These are phyloP conservation scores for Backusella tuberculispora DNA, from an alignment of 192 early-diverging fungal species.

Conservation along the genomic window DNA sequence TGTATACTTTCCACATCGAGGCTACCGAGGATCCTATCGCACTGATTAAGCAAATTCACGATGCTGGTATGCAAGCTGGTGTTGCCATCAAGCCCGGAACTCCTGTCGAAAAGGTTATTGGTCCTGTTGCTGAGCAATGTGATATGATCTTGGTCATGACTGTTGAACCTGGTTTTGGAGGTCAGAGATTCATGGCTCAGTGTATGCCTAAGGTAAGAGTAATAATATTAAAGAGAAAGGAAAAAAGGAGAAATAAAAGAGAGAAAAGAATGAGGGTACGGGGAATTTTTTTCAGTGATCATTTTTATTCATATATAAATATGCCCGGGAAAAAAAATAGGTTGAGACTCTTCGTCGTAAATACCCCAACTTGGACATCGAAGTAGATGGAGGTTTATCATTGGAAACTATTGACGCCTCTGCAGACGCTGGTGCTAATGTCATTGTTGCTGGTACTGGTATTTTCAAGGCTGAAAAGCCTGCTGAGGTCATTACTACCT, in stretches of 20 bases:
- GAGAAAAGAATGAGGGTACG: neutral
- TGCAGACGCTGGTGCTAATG: conserved; percentile 91
- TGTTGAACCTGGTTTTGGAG: conserved; percentile 97
- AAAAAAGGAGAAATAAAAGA: neutral
- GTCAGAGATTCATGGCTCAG: conserved; percentile 90
- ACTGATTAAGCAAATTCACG: conserved; percentile 82
- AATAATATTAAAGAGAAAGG: neutral
- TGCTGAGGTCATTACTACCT: conserved; percentile 66
- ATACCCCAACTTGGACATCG: conserved; percentile 89
- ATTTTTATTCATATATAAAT: neutral
- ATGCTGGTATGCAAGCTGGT: conserved; percentile 88
- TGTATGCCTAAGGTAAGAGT: conserved; percentile 81
- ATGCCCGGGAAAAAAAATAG: conserved; percentile 21
- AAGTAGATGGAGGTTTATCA: conserved; percentile 94
- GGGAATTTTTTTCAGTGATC: neutral
- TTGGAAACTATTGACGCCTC: conserved; percentile 85
- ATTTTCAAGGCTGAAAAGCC: conserved; percentile 84
- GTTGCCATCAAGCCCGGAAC: conserved; percentile 93
- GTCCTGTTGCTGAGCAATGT: conserved; percentile 59
- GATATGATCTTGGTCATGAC: conserved; percentile 97
- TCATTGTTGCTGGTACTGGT: conserved; percentile 94
- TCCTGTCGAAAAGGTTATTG: conserved; percentile 61
- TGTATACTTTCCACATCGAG: conserved; percentile 94
- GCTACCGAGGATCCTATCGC: conserved; percentile 74
- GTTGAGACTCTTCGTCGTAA: conserved; percentile 66